Base-by-base conservation (phyloP, 2,329 filamentous ascomycete species). In the Colletotrichum sp. region DNA sequence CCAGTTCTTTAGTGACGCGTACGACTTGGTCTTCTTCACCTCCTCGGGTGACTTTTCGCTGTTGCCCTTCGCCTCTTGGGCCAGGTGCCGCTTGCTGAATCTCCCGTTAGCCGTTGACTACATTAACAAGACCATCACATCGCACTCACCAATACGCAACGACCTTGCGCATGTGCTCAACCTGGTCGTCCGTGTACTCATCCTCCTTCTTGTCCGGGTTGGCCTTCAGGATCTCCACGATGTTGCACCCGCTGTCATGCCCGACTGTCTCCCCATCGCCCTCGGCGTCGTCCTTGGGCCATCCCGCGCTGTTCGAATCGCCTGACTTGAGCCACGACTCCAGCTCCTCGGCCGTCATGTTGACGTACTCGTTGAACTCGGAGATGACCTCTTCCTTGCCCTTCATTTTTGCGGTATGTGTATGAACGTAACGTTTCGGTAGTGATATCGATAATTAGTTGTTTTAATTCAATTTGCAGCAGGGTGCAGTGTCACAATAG, bases 331-430 rank as follows among this genome's bases (percentile, higher is more conserved):
- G 88, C 92, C 92, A 94, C 28, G 88, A 85, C 79, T 92, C 87
- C 18, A 94, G 87, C 77, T 93, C 92, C 3, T 86, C 82, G 3
- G 91, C 85, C 13, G 87, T 89, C 92, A 94, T 93, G 82, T 94
- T 94, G 82, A 94, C 91, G 63, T 93, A 83, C 52, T 90, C 87
- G 77, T 93, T 93, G 86, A 93, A 94, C 81, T 94, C 92, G 66
- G 89, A 88, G 77, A 84, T 81, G 52, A 84, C 82, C 36, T 83
- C 80, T 4, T 82, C 79, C 57, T 78, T 71, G 75, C 78, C 77
- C 75, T 83, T 83, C 72, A 80, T 79, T 15, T 67, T 78, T 44
- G 32, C 57, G 34, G 34, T 63, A 9, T 2, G 32, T n/a, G 57
- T 18, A 13, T 22, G 8, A 15, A 36, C 13, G 18, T 16, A 8